Conservation (phyloP, 1,284 basidiomycete species). For the Rhodotorula sp. region DNA sequence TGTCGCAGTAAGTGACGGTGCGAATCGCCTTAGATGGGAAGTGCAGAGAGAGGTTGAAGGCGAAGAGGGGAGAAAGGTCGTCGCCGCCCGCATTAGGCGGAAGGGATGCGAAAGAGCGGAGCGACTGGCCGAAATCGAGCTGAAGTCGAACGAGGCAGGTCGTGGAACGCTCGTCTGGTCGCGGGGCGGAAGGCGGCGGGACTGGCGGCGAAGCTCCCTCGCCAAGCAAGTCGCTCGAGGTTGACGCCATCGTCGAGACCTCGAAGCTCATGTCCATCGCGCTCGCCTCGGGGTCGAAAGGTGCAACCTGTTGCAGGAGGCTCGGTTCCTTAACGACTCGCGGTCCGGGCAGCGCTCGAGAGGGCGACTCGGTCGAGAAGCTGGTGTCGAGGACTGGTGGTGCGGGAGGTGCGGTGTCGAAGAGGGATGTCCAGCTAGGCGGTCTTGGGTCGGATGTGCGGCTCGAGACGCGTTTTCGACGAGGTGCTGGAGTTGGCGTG, state of each 20-base stretch:
- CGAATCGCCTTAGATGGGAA: too few relatives aligned
- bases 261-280: slow-evolving; percentile 36
- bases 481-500: neutral
- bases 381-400: slow-evolving; percentile 16
- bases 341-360: neutral
- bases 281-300: slow-evolving; percentile 30
- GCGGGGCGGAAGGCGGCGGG: neutral
- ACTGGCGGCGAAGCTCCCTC: neutral
- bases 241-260: neutral
- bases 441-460: slow-evolving; percentile 1
- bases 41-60: neutral
- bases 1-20: too few relatives aligned
- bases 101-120: neutral
- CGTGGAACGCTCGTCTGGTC: too few relatives aligned
- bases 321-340: neutral
- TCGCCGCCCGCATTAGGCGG: neutral
- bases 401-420: slow-evolving; percentile 30
- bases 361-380: neutral
- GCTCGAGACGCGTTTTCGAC: neutral
- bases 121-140: neutral
- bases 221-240: neutral
- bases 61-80: neutral
- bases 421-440: slow-evolving; percentile 25
- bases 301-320: slow-evolving; percentile 23
- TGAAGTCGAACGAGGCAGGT: neutral